Conservation (phyloP, 1,139 yeast genomes). For the Suhomyces ambrosiae region DNA sequence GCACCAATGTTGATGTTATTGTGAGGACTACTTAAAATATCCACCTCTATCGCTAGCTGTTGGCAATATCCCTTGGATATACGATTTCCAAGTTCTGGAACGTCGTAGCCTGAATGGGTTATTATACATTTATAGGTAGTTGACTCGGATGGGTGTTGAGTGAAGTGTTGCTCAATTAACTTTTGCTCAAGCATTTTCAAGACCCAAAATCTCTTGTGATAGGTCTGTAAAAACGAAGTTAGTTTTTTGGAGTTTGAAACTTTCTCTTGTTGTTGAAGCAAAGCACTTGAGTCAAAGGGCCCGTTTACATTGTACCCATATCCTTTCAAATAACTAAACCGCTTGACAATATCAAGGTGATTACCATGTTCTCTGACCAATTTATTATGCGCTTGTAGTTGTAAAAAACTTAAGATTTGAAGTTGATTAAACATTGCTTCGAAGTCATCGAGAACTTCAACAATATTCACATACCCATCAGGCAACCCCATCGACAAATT, state of each 20-base stretch:
- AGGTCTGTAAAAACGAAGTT: slow-evolving; percentile 18
- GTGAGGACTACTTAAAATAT: slow-evolving; percentile 27
- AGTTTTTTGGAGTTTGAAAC: slow-evolving; percentile 21
- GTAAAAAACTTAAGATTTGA: slow-evolving; percentile 36
- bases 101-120: slow-evolving; percentile 26
- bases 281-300: slow-evolving; percentile 22
- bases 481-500: slow-evolving; percentile 32
- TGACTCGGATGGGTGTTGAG: slow-evolving; percentile 3
- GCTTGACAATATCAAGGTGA: slow-evolving; percentile 14
- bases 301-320: slow-evolving; percentile 42
- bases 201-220: slow-evolving; percentile 26
- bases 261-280: slow-evolving; percentile 21
- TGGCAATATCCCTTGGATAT: slow-evolving; percentile 41
- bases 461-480: slow-evolving; percentile 31
- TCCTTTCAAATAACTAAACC: slow-evolving; percentile 33
- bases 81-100: slow-evolving; percentile 14
- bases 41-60: slow-evolving; percentile 51
- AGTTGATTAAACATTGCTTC: slow-evolving; percentile 40
- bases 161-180: slow-evolving; percentile 11
- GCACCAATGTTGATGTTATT: slow-evolving; percentile 42
- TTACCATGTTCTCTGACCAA: slow-evolving; percentile 11
- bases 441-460: slow-evolving; percentile 24
- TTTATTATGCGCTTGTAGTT: slow-evolving; percentile 16
- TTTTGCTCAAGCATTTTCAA: slow-evolving; percentile 29
- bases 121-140: slow-evolving; percentile 28